phyloP scores from a whole-genome alignment of 2,329 filamentous ascomycete genomes.

The Clarireedia paspali region DNA sequence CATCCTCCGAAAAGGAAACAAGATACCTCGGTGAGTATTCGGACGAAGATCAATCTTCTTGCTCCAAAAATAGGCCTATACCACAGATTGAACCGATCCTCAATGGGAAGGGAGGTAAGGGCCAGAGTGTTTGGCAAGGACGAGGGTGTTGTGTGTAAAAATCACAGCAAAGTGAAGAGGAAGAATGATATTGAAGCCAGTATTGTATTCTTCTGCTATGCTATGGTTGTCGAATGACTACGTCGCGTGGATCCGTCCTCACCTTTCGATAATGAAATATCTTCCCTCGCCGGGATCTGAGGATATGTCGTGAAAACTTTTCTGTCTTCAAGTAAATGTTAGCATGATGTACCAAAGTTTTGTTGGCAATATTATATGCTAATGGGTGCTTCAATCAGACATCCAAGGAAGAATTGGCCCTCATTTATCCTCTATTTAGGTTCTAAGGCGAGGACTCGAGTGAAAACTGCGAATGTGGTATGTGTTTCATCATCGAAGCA shows the following conservation, averaged over 20 bases:
- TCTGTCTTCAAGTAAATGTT: slow-evolving; percentile 4
- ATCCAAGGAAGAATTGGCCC: slow-evolving; percentile 66
- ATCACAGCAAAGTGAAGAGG: not conserved
- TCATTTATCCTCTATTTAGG: slow-evolving; percentile 60
- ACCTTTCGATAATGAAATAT: too few species aligned
- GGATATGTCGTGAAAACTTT: not conserved
- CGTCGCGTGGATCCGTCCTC: too few species aligned
- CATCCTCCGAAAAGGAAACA: slow-evolving; percentile 31
- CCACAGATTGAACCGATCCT: slow-evolving; percentile 47
- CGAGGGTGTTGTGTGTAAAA: not conserved
- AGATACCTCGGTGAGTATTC: slow-evolving; percentile 65
- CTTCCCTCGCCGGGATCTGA: not conserved
- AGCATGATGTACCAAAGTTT: not conserved
- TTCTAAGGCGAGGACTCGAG: slow-evolving; percentile 60
- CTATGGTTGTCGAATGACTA: too few species aligned
- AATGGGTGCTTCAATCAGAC: slow-evolving; percentile 45
- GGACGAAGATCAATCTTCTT: slow-evolving; percentile 61
- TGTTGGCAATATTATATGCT: not conserved
- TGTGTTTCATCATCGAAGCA: slow-evolving; percentile 61
- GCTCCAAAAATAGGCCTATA: slow-evolving; percentile 77
- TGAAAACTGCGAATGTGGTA: slow-evolving; percentile 85
- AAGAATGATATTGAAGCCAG: not conserved
- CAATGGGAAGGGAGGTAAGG: slow-evolving; percentile 49
- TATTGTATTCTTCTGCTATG: not conserved
- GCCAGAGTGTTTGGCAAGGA: slow-evolving; percentile 77